Evolutionary conservation across 345 rosid species (phyloP), one percentile per base, ranked within the genome.

Genomic region (Euphorbia peplus): DNA sequence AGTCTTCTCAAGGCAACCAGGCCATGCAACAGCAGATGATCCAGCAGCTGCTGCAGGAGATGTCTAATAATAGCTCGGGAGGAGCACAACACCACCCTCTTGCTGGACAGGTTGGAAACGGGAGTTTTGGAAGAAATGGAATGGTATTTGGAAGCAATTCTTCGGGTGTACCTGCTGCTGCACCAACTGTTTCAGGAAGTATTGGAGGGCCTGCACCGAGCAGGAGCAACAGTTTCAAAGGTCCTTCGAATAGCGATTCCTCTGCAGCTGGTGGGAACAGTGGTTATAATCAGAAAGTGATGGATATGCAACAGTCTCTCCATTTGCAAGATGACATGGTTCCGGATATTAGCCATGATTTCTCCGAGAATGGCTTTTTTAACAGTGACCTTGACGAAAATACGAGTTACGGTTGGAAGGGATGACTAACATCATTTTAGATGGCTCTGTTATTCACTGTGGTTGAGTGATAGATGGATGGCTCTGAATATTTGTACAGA

Each of bases 41-140:
- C 70, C 95, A 89, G 71, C 95, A 89, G 22, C 72, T 93, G 54
- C 82, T 89, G 78, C 92, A 89, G 66, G 97, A 90, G 71, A 81
- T 89, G 84, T 85, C 91, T 35, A 83, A 76, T 65, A 77, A 47
- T 69, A 75, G 71, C 29, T 77, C 83, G 14, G 80, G 77, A 25
- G 83, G 77, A 46, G 75, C 63, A 55, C 90, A 76, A 58, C 90
- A 81, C 69, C 92, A 75, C 70, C 59, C 83, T 21, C 69, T 70
- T 63, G 12, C 82, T 18, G 83, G 79, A 28, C 89, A 81, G 80
- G 78, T 67, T 56, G 73, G 73, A 29, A 75, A 68, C 68, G 83
- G 76, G 15, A 75, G 30, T 63, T 46, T 71, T 60, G 74, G 66
- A 26, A 79, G 84, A 69, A 82, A 56, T 67, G 83, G 79, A 47